Conservation (phyloP, 805 yeast genomes). For the Saturnispora bothae region DNA sequence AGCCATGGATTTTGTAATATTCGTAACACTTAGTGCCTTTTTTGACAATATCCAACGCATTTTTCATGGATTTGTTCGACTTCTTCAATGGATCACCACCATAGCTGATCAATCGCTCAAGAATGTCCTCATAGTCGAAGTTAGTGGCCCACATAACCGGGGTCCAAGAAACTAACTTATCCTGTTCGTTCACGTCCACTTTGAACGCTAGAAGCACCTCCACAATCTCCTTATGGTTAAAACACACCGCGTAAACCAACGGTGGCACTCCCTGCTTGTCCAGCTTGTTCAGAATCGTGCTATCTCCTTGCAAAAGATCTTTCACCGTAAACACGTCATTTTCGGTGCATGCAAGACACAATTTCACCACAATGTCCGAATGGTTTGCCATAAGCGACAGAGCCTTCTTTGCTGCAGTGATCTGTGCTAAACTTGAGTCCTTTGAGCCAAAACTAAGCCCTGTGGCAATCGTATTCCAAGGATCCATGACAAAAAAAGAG, state of each 20-base stretch:
- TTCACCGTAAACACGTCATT: slow-evolving; percentile 26
- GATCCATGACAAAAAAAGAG: slow-evolving; percentile 19
- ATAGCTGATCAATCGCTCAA: slow-evolving; percentile 44
- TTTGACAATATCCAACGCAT: slow-evolving; percentile 47
- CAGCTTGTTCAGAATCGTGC: slow-evolving; percentile 16
- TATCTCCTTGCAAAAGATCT: slow-evolving; percentile 18
- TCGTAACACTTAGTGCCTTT: slow-evolving; percentile 49
- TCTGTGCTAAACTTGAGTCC: slow-evolving; percentile 24
- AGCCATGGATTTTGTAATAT: slow-evolving; percentile 45
- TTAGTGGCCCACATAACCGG: slow-evolving; percentile 86
- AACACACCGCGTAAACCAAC: slow-evolving; percentile 45
- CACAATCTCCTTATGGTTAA: slow-evolving; percentile 36
- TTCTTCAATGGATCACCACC: slow-evolving; percentile 53
- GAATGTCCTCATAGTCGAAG: slow-evolving; percentile 44
- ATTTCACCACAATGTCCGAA: slow-evolving; percentile 17
- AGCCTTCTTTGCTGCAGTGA: slow-evolving; percentile 29
- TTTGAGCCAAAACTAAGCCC: slow-evolving; percentile 13
- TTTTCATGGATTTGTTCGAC: slow-evolving; percentile 27
- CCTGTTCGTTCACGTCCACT: slow-evolving; percentile 42
- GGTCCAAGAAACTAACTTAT: slow-evolving; percentile 42
- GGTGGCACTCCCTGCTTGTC: slow-evolving; percentile 37
- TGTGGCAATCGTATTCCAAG: slow-evolving; percentile 21
- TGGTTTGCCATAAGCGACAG: slow-evolving; percentile 21
- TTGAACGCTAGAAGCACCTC: slow-evolving; percentile 36
- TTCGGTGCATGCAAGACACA: slow-evolving; percentile 31